These are phyloP conservation scores for Fusarium sp. DNA, from an alignment of 2,329 filamentous ascomycete species.

Conservation along the genomic window DNA sequence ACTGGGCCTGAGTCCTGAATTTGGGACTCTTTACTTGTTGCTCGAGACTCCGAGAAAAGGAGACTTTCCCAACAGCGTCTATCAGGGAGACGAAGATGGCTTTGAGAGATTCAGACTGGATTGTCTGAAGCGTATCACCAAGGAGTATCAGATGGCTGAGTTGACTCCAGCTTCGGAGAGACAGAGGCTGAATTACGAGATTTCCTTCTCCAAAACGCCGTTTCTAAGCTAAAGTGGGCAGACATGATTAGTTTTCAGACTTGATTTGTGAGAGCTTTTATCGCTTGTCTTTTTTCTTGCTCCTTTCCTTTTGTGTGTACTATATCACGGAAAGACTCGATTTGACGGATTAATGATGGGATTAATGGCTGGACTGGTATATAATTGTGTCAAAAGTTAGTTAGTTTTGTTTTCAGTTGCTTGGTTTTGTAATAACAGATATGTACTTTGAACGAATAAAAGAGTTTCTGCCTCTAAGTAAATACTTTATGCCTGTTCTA, in stretches of 20 bases:
- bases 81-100: neutral
- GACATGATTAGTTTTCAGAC: neutral
- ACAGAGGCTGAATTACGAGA: neutral
- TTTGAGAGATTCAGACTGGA: neutral
- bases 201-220: constrained; percentile 1
- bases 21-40: neutral
- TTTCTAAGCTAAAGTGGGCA: neutral
- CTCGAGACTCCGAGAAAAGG: neutral
- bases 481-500: no score
- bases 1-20: neutral
- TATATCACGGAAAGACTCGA: neutral
- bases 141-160: neutral
- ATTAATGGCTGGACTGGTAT: no score
- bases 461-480: no score
- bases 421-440: no score
- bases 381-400: no score
- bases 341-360: neutral
- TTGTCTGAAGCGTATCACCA: neutral
- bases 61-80: neutral
- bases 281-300: neutral
- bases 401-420: no score
- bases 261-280: neutral
- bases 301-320: neutral
- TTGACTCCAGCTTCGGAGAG: neutral
- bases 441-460: no score